Percentiles rank a stretch among this genome's conserved stretches.
These are phyloP conservation scores for Boeremia lycopersici DNA, from an alignment of 2,329 filamentous ascomycete species.

Conservation along the genomic window DNA sequence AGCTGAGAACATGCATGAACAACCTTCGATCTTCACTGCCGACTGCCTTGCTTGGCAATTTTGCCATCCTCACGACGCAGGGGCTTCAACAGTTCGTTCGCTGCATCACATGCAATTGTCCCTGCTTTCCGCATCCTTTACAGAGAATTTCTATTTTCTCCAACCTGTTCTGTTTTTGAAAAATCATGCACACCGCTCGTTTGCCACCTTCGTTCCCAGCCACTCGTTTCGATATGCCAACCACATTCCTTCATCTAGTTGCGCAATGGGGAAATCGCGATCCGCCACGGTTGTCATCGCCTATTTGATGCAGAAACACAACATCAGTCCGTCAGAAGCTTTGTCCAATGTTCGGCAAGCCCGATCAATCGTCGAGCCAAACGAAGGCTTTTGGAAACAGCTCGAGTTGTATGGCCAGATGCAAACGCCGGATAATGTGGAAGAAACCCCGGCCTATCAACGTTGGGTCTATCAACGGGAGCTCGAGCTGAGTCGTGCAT, in stretches of 20 bases:
- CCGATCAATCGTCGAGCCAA: constrained; percentile 83
- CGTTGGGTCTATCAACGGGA: constrained; percentile 73
- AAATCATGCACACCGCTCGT: constrained; percentile 42
- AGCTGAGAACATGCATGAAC: constrained; percentile 44
- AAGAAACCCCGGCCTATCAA: constrained; percentile 77
- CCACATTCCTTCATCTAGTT: constrained; percentile 57
- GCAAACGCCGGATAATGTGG: constrained; percentile 74
- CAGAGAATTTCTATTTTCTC: constrained; percentile 17
- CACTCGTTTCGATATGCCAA: constrained; percentile 45
- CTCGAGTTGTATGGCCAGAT: constrained; percentile 86
- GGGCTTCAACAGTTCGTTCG: constrained; percentile 10
- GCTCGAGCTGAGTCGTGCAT: constrained; percentile 70
- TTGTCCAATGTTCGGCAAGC: constrained; percentile 71
- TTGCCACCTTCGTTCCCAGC: constrained; percentile 40
- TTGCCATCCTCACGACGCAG: constrained; percentile 40
- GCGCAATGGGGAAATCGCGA: constrained; percentile 91
- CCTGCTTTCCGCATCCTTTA: constrained; percentile 27
- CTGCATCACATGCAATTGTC: constrained; percentile 7
- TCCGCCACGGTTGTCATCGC: constrained; percentile 85
- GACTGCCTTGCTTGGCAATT: constrained; percentile 40
- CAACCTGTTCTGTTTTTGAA: constrained; percentile 24
- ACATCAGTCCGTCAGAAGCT: constrained; percentile 65
- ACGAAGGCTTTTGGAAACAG: constrained; percentile 89
- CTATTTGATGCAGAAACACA: constrained; percentile 72
- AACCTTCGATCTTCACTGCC: constrained; percentile 37